A percentile compares a stretch with the other conserved stretches of the same genome.
phyloP scores from a whole-genome alignment of 768 basidiomycete species.

The Tulasnella sp. region DNA sequence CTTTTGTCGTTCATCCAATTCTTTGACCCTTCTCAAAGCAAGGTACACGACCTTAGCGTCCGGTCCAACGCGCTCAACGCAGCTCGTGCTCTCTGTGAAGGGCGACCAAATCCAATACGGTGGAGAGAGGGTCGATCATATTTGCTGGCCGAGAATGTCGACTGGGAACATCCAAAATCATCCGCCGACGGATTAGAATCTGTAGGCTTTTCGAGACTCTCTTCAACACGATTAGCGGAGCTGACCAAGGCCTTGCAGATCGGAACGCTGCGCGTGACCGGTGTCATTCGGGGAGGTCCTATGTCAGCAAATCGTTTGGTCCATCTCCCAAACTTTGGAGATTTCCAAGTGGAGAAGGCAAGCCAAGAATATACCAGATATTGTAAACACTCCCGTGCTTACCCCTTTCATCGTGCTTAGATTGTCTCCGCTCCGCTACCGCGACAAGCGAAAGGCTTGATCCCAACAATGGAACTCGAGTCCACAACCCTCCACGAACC shows the following conservation, averaged over 20 bases:
- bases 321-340: slow-evolving; percentile 80
- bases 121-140: slow-evolving; percentile 79
- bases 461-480: slow-evolving; percentile 58
- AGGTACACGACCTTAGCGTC: slow-evolving; percentile 60
- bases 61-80: slow-evolving; percentile 63
- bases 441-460: slow-evolving; percentile 33
- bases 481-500: slow-evolving; percentile 58
- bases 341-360: slow-evolving; percentile 79
- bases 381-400: not conserved
- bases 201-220: not conserved
- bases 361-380: slow-evolving; percentile 23
- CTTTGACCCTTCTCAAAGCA: slow-evolving; percentile 76
- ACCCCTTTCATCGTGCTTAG: slow-evolving; percentile 35
- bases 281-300: slow-evolving; percentile 69
- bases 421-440: slow-evolving; percentile 54
- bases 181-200: not conserved
- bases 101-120: slow-evolving; percentile 65
- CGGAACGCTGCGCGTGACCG: slow-evolving; percentile 66
- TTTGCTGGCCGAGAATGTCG: slow-evolving; percentile 59
- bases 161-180: slow-evolving; percentile 39
- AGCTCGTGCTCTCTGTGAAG: slow-evolving; percentile 73
- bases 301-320: slow-evolving; percentile 78
- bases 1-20: slow-evolving; percentile 91
- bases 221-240: not conserved
- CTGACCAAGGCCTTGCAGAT: slow-evolving; percentile 26